Base-by-base conservation (phyloP, 2,329 filamentous ascomycete species). In the Aspergillus texensis region DNA sequence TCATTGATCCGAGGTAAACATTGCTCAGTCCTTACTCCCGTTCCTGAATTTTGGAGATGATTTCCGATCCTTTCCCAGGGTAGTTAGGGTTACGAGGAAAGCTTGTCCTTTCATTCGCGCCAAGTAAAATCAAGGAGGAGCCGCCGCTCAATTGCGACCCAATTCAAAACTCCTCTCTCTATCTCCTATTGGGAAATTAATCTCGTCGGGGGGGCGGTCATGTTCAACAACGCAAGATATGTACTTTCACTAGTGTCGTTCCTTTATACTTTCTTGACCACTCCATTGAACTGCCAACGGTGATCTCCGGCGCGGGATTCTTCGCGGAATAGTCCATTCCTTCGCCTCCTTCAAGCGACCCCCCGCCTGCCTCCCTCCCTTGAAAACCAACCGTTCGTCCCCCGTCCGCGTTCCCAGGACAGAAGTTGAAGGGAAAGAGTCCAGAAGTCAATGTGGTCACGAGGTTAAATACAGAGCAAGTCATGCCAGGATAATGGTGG, bases 401-500 rank as follows among this genome's bases (percentile, higher is more conserved):
- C 24, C 53, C 58, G 39, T 26, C 32, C 41, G 43, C 53, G 6
- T 39, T 8, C 30, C 14, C 26, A 32, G 12, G 36, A 48, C 10
- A 41, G 24, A 28, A 59, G 36, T 30, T 24, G 34, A 59, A 50
- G 30, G n/a, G 50, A 50, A 36, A 34, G 4, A 16, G 55, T 30
- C 39, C 39, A 43, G 30, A 41, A 28, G 46, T 54, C 8, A 50
- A 39, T 46, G 52, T 43, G 57, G 46, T 53, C 45, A 62, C 41
- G 62, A 48, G 26, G 53, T 39, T 53, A 46, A 50, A 30, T 54
- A 60, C 52, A 62, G 60, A 64, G 60, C 67, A 72, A 76, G 75
- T 67, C 74, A 77, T 77, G 75, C 71, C 67, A 71, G 72, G 69
- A 76, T 75, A 74, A 77, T 77, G 74, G 70, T 67, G 65, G 52